Evolutionary conservation across 2,329 filamentous ascomycete genomes (phyloP), one percentile per base, ranked within the genome.

Genomic region (Dichotomopilus funicola): DNA sequence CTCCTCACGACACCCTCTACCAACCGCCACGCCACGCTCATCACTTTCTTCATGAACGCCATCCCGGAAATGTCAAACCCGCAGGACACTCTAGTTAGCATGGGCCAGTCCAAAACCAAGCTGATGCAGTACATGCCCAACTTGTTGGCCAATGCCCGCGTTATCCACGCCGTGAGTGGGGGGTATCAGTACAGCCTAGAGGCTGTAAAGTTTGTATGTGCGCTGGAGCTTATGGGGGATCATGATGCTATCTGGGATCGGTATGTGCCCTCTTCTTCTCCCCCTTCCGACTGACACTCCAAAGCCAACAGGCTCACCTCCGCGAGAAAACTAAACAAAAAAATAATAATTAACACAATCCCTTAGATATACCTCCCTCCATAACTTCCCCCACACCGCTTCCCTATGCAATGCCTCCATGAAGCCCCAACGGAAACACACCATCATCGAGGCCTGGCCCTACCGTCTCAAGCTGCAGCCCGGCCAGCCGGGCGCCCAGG

Each of bases 31-130:
- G 73, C 74, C 1, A 72, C 71, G 0, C 62, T 76, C 0, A 55
- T 77, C n/a, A 68, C 69, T 8, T 65, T 74, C 0, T 76, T 74
- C 64, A 60, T 72, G 49, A 73, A 73, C 55, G 72, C 70, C 1
- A 59, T 70, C 19, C 9, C 46, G 1, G 61, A 70, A 40, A 19
- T 36, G n/a, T 36, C 13, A 13, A 43, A 27, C 19, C 19, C 19
- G 19, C 19, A 27, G 19, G 19, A 31, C 2, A 5, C 6, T n/a
- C 9, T 6, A 27, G 49, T 36, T 7, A 27, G 33, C 5, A 43
- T 43, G 4, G 40, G 31, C 31, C 2, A 36, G 7, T 11, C 27
- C 12, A 43, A 43, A 5, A 43, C n/a, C 41, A 7, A 6, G n/a
- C 13, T 19, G 41, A 43, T 19, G 41, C 13, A 43, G 8, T 8